Percentiles rank a stretch among this genome's conserved stretches.
phyloP scores from a whole-genome alignment of 1,139 yeast species.

The Saccharomyces hybrid region DNA sequence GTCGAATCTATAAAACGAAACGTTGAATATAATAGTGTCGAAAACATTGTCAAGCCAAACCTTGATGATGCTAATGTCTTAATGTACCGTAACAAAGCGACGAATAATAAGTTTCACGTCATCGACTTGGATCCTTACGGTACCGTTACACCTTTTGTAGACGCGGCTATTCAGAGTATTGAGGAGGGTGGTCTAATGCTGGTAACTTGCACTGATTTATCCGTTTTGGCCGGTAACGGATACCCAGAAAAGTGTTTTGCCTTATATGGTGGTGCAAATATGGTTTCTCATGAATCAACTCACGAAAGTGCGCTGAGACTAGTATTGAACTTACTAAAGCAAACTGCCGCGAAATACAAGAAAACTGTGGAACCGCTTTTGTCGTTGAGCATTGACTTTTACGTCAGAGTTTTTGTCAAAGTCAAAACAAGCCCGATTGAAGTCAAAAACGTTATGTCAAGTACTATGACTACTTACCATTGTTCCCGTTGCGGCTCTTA shows the following conservation, averaged over 20 bases:
- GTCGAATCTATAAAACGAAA: slow-evolving; percentile 74
- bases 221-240: slow-evolving; percentile 90
- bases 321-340: slow-evolving; percentile 66
- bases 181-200: slow-evolving; percentile 75
- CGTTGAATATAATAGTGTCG: slow-evolving; percentile 55
- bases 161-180: slow-evolving; percentile 75
- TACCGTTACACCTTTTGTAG: slow-evolving; percentile 90
- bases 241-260: slow-evolving; percentile 97
- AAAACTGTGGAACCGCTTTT: slow-evolving; percentile 80
- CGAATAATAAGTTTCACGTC: slow-evolving; percentile 53
- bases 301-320: slow-evolving; percentile 91
- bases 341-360: slow-evolving; percentile 84
- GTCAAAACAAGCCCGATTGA: slow-evolving; percentile 69
- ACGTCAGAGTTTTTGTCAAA: slow-evolving; percentile 75
- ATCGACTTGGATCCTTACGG: slow-evolving; percentile 97
- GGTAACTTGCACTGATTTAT: slow-evolving; percentile 93
- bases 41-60: slow-evolving; percentile 49
- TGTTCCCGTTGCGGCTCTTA: slow-evolving; percentile 84
- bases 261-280: slow-evolving; percentile 84
- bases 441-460: slow-evolving; percentile 68
- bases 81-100: slow-evolving; percentile 51
- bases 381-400: slow-evolving; percentile 81
- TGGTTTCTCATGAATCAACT: slow-evolving; percentile 69
- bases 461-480: slow-evolving; percentile 69
- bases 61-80: slow-evolving; percentile 82